Percentiles rank a stretch among this genome's conserved stretches.
Conservation (phyloP, 116 monocot species). For the Trichopus zeylanicus region DNA sequence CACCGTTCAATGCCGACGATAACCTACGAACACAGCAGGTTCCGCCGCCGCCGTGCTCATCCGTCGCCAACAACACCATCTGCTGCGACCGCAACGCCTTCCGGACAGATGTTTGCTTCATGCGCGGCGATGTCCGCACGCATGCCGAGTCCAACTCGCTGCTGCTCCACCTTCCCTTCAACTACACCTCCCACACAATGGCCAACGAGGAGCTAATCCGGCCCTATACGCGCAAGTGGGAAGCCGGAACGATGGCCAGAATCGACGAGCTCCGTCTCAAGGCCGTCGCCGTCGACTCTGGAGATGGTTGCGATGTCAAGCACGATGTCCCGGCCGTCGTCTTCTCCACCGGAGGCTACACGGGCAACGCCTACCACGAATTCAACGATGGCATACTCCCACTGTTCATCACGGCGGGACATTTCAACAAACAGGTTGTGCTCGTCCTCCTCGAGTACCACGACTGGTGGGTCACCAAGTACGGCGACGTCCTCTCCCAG, state of each 20-base stretch:
- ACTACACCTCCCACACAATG: background rate
- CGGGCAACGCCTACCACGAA: conserved; percentile 60
- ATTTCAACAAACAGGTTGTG: conserved; percentile 21
- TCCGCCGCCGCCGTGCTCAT: background rate
- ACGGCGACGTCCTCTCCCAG: conserved; percentile 41
- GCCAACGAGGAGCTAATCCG: conserved; percentile 24
- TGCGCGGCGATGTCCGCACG: conserved; percentile 7
- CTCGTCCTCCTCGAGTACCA: conserved; percentile 15
- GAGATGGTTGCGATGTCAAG: conserved; percentile 27
- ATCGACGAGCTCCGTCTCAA: conserved; percentile 31
- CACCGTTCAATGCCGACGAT: background rate
- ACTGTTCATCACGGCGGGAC: conserved; percentile 34
- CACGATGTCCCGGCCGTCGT: conserved; percentile 47
- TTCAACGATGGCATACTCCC: conserved; percentile 65
- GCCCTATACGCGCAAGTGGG: conserved; percentile 64
- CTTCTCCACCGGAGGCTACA: conserved; percentile 63
- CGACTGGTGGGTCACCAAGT: conserved; percentile 66
- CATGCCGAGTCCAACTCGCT: background rate
- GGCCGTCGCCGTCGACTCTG: background rate
- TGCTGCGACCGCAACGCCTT: conserved; percentile 6
- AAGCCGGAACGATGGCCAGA: conserved; percentile 27
- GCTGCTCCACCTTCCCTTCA: background rate
- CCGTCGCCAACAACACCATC: background rate
- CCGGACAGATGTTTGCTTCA: conserved; percentile 7
- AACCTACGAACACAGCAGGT: background rate